Conservation (phyloP, 192 early-diverging fungal species). For the Mortierella hygrophila region DNA sequence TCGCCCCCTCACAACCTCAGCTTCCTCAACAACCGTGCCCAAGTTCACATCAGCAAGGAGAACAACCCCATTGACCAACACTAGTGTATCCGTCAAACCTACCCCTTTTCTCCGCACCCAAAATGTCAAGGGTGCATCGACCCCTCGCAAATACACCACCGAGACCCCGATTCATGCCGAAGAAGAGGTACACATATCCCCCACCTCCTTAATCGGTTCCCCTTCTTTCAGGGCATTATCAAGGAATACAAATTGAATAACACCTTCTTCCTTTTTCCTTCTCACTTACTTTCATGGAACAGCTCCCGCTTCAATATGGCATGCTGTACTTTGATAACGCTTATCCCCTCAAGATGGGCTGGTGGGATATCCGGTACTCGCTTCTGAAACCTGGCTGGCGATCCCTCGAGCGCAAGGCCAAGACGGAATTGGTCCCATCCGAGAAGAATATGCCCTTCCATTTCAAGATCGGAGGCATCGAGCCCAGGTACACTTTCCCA, state of each 20-base stretch:
- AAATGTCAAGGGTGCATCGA: neutral
- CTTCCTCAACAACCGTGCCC: neutral
- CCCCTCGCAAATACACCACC: constrained; percentile 27
- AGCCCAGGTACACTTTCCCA: constrained; percentile 58
- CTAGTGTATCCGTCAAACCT: constrained; percentile 5
- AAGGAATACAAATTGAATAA: neutral
- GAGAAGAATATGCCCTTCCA: constrained; percentile 63
- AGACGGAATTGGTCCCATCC: constrained; percentile 55
- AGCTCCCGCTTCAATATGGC: constrained; percentile 27
- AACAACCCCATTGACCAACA: neutral
- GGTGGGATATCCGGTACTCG: constrained; percentile 53
- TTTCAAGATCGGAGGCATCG: constrained; percentile 61
- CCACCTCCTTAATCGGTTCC: neutral
- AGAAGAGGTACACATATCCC: constrained; percentile 33
- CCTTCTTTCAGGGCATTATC: neutral
- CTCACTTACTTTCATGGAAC: neutral
- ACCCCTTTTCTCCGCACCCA: constrained; percentile 22
- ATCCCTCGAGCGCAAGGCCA: constrained; percentile 53
- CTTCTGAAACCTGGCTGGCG: constrained; percentile 46
- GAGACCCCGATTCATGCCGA: constrained; percentile 36
- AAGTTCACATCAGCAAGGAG: constrained; percentile 1
- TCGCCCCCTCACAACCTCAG: constrained; percentile 12
- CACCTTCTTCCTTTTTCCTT: too few species aligned
- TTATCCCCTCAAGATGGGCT: constrained; percentile 54
- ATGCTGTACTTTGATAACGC: constrained; percentile 57